Percentiles rank a stretch among this genome's conserved stretches.
These are phyloP conservation scores for Lactarius indigo DNA, from an alignment of 768 basidiomycete genomes.

Conservation along the genomic window DNA sequence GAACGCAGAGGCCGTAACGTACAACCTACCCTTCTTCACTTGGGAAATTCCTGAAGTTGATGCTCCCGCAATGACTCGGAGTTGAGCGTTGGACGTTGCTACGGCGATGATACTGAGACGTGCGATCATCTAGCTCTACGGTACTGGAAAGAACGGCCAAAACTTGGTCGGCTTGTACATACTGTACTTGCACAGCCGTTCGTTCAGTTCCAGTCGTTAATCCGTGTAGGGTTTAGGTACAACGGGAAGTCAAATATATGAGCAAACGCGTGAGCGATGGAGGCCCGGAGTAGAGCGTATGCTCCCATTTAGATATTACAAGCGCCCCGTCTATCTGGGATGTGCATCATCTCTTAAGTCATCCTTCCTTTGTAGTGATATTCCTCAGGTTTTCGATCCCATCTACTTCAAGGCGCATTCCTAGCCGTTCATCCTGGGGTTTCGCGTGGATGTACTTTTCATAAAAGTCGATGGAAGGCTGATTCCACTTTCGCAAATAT, in stretches of 20 bases:
- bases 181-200: too few species aligned
- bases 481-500: slow-evolving; percentile 69
- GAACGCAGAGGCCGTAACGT: not conserved
- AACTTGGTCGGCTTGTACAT: too few species aligned
- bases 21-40: not conserved
- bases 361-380: slow-evolving; percentile 32
- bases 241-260: too few species aligned
- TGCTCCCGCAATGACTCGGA: not conserved
- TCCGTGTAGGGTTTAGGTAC: too few species aligned
- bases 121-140: not conserved
- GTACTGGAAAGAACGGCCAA: not conserved
- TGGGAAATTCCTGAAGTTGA: not conserved
- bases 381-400: slow-evolving; percentile 60
- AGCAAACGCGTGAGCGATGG: too few species aligned
- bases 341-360: not conserved
- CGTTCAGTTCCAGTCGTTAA: not conserved
- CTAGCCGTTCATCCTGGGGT: slow-evolving; percentile 82
- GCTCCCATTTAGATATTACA: too few species aligned
- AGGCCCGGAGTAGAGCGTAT: too few species aligned
- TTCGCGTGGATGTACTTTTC: slow-evolving; percentile 78
- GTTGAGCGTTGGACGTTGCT: not conserved
- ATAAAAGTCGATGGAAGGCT: slow-evolving; percentile 89
- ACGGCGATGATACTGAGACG: not conserved
- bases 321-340: not conserved
- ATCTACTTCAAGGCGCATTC: slow-evolving; percentile 73